phyloP scores from a whole-genome alignment of 345 rosid species.

The Syzygium jambos region DNA sequence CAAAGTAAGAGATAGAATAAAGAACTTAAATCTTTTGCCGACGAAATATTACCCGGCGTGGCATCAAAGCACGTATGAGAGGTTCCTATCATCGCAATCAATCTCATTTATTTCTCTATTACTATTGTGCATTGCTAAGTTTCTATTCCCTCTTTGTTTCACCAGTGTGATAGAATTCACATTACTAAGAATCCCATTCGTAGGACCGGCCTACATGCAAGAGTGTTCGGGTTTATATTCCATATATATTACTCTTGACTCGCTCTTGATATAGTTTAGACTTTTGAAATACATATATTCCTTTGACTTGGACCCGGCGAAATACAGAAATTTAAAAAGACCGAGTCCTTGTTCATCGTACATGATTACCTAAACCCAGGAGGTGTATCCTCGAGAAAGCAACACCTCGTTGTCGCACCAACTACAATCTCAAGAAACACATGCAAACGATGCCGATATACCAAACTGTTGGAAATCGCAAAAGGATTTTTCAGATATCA shows the following conservation, averaged over 20 bases:
- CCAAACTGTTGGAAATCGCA: no score
- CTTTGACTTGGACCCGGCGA: background rate
- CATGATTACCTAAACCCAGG: background rate
- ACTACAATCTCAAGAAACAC: background rate
- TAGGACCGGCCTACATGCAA: background rate
- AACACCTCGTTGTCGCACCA: background rate
- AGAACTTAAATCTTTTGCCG: background rate
- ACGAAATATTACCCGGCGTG: background rate
- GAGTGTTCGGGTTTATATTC: background rate
- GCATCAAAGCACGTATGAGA: background rate
- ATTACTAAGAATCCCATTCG: background rate
- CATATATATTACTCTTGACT: background rate
- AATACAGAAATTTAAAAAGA: background rate
- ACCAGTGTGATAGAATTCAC: background rate
- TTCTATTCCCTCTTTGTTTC: background rate
- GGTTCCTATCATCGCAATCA: background rate
- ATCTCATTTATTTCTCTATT: background rate
- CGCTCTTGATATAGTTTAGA: background rate
- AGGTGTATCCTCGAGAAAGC: background rate
- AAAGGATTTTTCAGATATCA: no score
- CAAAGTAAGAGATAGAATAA: background rate
- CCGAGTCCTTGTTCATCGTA: background rate
- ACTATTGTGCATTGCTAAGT: background rate
- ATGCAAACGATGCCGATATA: background rate
- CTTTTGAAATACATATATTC: background rate